Evolutionary conservation across 225 moss, liverwort and hornwort genomes (phyloP).

Genomic region (Rhytidiadelphus loreus): DNA sequence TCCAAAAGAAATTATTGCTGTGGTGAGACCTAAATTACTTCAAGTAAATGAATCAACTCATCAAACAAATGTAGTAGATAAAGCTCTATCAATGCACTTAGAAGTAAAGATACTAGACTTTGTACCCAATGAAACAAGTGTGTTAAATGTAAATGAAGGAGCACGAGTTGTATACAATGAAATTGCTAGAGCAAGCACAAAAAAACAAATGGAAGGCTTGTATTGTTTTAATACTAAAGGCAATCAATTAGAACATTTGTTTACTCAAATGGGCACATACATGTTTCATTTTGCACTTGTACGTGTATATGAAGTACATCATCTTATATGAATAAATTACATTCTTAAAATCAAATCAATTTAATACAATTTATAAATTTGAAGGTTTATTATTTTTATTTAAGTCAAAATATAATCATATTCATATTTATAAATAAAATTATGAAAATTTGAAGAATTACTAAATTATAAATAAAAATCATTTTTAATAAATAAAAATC

Average conservation of each 20-base stretch:
- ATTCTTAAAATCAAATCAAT: background rate
- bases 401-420: background rate
- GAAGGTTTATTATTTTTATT: background rate
- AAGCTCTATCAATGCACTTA: conserved; percentile 19
- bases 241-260: conserved; percentile 25
- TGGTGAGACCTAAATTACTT: conserved; percentile 16
- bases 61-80: conserved; percentile 7
- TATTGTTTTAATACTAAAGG: conserved; percentile 46
- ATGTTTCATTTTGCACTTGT: conserved; percentile 39
- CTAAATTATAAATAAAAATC: background rate
- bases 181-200: conserved; percentile 5
- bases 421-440: background rate
- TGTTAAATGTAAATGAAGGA: background rate
- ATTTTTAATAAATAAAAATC: background rate
- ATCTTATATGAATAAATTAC: too few relatives aligned
- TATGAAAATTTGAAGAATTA: background rate
- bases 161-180: conserved; percentile 19
- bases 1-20: conserved; percentile 33
- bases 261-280: conserved; percentile 37
- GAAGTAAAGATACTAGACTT: conserved; percentile 38
- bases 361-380: background rate
- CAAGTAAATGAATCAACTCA: background rate
- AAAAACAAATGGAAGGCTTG: conserved; percentile 13
- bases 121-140: conserved; percentile 1
- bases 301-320: background rate